Evolutionary conservation across 257 asterid genomes (phyloP).

Genomic region (Fraxinus excelsior): DNA sequence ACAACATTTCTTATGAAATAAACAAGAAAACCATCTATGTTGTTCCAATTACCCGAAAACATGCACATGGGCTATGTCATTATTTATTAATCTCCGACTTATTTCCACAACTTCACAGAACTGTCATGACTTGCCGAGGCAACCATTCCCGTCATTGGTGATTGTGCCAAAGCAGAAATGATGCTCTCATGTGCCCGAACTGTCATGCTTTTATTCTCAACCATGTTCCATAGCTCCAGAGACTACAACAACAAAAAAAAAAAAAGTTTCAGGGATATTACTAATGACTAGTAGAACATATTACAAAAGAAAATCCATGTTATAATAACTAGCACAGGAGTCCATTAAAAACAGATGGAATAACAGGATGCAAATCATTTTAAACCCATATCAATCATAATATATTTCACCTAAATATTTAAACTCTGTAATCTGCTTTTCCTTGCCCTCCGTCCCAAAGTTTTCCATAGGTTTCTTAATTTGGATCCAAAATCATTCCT

Average conservation of each 20-base stretch:
- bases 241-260: slow-evolving; percentile 41
- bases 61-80: not conserved
- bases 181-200: slow-evolving; percentile 80
- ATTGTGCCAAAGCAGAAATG: slow-evolving; percentile 81
- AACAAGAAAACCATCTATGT: not conserved
- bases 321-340: not conserved
- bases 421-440: not conserved
- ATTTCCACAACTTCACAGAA: slow-evolving; percentile 92
- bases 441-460: not conserved
- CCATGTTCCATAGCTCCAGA: slow-evolving; percentile 93
- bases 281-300: not conserved
- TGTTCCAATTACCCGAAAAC: not conserved
- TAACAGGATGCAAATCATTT: not conserved
- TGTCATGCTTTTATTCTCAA: slow-evolving; percentile 83
- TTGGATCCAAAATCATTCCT: not conserved
- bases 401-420: not conserved
- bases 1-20: not conserved
- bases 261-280: too few relatives aligned
- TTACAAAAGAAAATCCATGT: not conserved
- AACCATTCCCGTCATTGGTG: slow-evolving; percentile 82
- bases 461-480: not conserved
- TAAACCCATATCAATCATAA: too few relatives aligned
- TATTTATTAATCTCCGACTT: slow-evolving; percentile 7
- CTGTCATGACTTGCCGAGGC: slow-evolving; percentile 97
- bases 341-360: not conserved